These are phyloP conservation scores for Scalesia atractyloides DNA, from an alignment of 129 eudicot genomes.

Conservation along the genomic window DNA sequence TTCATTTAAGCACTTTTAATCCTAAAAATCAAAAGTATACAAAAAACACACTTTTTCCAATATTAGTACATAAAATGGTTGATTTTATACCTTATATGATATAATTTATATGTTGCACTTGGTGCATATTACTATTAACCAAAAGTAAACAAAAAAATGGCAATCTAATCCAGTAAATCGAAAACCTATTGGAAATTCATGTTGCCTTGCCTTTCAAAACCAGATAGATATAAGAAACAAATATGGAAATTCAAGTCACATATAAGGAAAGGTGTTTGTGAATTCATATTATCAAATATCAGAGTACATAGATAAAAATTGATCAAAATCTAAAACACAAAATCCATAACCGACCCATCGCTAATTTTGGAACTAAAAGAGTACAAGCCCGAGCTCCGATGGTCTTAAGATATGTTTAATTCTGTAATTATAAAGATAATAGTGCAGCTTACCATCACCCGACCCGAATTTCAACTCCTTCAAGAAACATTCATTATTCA, in stretches of 20 bases:
- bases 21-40: too few relatives aligned
- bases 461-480: conserved; percentile 58
- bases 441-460: conserved; percentile 58
- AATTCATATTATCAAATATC: conserved; percentile 28
- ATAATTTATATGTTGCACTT: too few relatives aligned
- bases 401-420: conserved; percentile 40
- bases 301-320: conserved; percentile 9
- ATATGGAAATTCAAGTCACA: conserved; percentile 9
- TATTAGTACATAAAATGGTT: too few relatives aligned
- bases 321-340: conserved; percentile 25
- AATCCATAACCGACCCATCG: conserved; percentile 11
- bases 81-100: too few relatives aligned
- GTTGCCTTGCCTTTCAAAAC: too few relatives aligned
- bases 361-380: conserved; percentile 36
- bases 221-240: conserved; percentile 1
- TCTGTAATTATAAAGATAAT: conserved; percentile 51
- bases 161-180: too few relatives aligned
- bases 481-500: conserved; percentile 53
- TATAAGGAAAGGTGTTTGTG: conserved; percentile 5
- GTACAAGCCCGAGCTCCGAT: conserved; percentile 56
- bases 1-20: too few relatives aligned
- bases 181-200: too few relatives aligned
- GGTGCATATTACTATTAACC: too few relatives aligned
- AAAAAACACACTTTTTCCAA: too few relatives aligned
- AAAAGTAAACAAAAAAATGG: too few relatives aligned